Evolutionary conservation across 2,329 filamentous ascomycete species (phyloP), one percentile per base, ranked within the genome.

Genomic region (Alternaria dauci): DNA sequence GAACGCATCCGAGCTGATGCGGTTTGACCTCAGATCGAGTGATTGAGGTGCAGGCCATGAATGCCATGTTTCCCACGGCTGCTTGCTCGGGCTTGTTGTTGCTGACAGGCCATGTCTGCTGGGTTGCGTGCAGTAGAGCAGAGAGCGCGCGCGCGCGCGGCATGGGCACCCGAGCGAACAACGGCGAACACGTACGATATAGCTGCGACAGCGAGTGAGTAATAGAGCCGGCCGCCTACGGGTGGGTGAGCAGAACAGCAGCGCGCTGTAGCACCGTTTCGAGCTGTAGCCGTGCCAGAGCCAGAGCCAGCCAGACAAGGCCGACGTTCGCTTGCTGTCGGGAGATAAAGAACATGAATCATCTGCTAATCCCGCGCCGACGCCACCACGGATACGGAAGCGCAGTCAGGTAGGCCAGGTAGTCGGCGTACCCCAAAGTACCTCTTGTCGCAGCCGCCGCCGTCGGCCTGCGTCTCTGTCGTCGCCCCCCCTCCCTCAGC

Each of bases 191-290:
- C 42, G 51, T 44, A 53, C 47, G 58, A 55, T 46, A 32, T 34
- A 30, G 30, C 52, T 47, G 52, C 42, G 23, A 46, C 42, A 47
- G 42, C 42, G 20, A 51, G 14, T 63, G 52, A 34, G 42, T 30
- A 58, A 59, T 48, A 57, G 50, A 58, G 55, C 59, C 47, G 54
- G 54, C 20, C 52, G 54, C 20, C 52, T 58, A 53, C 55, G 42
- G 58, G 20, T 51, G 38, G 60, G n/a, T 51, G 38, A 26, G 38
- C 32, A 57, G 43, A 34, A 44, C n/a, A 43, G 50, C 36, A 43
- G 51, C 47, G 30, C 18, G 46, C 38, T 65, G 68, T 66, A 62
- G 51, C 63, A 64, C 68, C 66, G 70, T 71, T 72, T 75, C 67
- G 68, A 68, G 64, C 44, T 41, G 67, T 61, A 63, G 67, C 66